Conservation (phyloP, 805 yeast species). For the Wickerhamiella australiensis region DNA sequence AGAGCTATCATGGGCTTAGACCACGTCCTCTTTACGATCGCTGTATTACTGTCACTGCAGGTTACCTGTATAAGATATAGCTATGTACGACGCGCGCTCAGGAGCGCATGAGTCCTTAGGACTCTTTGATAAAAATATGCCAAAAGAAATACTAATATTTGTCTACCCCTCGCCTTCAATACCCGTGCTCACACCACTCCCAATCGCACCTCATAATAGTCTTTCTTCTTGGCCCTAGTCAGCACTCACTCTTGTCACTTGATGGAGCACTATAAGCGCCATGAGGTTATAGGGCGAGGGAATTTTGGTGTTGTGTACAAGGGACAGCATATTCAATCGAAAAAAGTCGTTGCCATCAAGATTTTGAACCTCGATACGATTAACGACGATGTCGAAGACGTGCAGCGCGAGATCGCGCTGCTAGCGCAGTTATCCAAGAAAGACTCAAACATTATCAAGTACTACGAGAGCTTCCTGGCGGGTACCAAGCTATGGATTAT, state of each 20-base stretch:
- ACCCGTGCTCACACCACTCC: too few relatives aligned
- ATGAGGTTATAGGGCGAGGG: slow-evolving; percentile 90
- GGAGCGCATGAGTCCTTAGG: too few relatives aligned
- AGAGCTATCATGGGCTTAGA: too few relatives aligned
- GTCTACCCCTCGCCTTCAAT: too few relatives aligned
- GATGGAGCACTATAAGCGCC: slow-evolving; percentile 43
- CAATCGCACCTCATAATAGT: too few relatives aligned
- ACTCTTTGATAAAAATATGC: too few relatives aligned
- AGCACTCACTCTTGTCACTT: neutral
- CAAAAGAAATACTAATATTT: too few relatives aligned
- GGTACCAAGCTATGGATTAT: slow-evolving; percentile 94
- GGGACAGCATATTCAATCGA: slow-evolving; percentile 47
- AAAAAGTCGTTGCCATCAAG: slow-evolving; percentile 81
- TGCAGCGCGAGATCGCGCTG: slow-evolving; percentile 83
- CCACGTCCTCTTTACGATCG: too few relatives aligned
- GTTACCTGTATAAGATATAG: too few relatives aligned
- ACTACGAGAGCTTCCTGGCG: slow-evolving; percentile 74
- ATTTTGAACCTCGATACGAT: slow-evolving; percentile 84
- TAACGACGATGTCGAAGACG: slow-evolving; percentile 89
- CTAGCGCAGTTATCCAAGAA: slow-evolving; percentile 59
- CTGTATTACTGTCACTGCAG: too few relatives aligned
- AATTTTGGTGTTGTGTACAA: slow-evolving; percentile 95
- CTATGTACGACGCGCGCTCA: too few relatives aligned
- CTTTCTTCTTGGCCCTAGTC: neutral
- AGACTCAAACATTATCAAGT: slow-evolving; percentile 85